Evolutionary conservation across 805 yeast species (phyloP).

Genomic region (Saccharomycopsis selenospora): DNA sequence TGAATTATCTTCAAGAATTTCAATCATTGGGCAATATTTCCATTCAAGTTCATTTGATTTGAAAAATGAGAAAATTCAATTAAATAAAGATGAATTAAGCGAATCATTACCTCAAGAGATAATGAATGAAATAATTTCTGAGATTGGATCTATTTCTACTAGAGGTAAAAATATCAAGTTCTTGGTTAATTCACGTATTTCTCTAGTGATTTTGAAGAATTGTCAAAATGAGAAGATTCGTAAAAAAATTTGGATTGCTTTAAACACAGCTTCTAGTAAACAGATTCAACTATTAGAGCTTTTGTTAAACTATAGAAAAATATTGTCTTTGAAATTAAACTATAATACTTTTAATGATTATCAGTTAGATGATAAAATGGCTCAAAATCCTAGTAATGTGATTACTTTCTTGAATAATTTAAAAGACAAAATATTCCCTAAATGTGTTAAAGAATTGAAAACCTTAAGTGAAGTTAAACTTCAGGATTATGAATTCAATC

Average conservation of each 20-base stretch:
- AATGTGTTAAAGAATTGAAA: constrained; percentile 54
- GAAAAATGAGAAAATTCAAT: constrained; percentile 25
- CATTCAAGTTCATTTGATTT: constrained; percentile 38
- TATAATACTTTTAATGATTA: constrained; percentile 65
- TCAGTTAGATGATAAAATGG: constrained; percentile 86
- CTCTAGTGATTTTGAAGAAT: constrained; percentile 55
- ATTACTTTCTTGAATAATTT: constrained; percentile 56
- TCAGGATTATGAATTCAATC: constrained; percentile 23
- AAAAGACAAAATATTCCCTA: constrained; percentile 42
- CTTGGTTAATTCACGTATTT: constrained; percentile 56
- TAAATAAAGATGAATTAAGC: constrained; percentile 27
- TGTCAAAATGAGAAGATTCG: constrained; percentile 54
- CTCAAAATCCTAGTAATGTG: constrained; percentile 71
- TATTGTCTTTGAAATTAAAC: constrained; percentile 68
- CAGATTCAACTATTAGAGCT: constrained; percentile 56
- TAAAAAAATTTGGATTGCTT: constrained; percentile 62
- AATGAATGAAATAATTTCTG: constrained; percentile 6
- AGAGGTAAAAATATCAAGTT: constrained; percentile 38
- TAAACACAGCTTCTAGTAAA: constrained; percentile 55
- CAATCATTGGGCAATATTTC: constrained; percentile 75
- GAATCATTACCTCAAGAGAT: constrained; percentile 22
- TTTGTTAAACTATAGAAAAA: constrained; percentile 58
- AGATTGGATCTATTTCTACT: constrained; percentile 11
- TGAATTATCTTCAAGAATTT: constrained; percentile 69
- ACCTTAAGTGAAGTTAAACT: constrained; percentile 36